A percentile compares a stretch with the other conserved stretches of the same genome.
Evolutionary conservation across 1,284 basidiomycete genomes (phyloP).

Genomic region (Limonomyces culmigenus): DNA sequence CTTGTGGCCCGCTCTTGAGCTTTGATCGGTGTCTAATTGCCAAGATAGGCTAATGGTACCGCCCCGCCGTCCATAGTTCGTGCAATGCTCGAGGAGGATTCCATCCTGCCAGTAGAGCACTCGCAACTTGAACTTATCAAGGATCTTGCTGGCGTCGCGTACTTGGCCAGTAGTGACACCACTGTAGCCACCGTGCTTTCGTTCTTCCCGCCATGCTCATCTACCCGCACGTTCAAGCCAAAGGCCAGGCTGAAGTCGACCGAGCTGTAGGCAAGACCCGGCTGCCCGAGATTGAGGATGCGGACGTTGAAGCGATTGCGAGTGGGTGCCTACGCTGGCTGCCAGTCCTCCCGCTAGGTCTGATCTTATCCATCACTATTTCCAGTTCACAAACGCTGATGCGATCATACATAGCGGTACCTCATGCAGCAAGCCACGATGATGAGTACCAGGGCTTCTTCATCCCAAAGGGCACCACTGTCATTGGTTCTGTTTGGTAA

Average conservation of each 20-base stretch:
- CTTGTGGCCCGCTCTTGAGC: too few species aligned
- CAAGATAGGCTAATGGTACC: too few species aligned
- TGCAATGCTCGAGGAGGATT: too few species aligned
- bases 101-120: too few species aligned
- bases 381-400: too few species aligned
- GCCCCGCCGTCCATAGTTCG: too few species aligned
- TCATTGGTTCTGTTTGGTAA: constrained; percentile 13
- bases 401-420: too few species aligned
- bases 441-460: constrained; percentile 10
- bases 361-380: background rate
- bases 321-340: constrained; percentile 12
- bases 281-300: constrained; percentile 14
- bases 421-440: constrained; percentile 10
- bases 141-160: too few species aligned
- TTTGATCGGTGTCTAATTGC: too few species aligned
- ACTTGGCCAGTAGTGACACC: too few species aligned
- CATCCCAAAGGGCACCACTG: constrained; percentile 8
- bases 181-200: too few species aligned
- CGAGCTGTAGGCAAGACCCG: constrained; percentile 12
- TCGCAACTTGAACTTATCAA: too few species aligned
- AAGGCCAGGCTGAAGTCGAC: constrained; percentile 15
- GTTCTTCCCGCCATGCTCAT: constrained; percentile 11
- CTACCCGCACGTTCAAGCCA: constrained; percentile 13
- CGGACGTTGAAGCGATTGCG: constrained; percentile 9
- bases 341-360: constrained; percentile 3